phyloP scores from a whole-genome alignment of 2,329 filamentous ascomycete species.

The Drechslerella coelobrocha region DNA sequence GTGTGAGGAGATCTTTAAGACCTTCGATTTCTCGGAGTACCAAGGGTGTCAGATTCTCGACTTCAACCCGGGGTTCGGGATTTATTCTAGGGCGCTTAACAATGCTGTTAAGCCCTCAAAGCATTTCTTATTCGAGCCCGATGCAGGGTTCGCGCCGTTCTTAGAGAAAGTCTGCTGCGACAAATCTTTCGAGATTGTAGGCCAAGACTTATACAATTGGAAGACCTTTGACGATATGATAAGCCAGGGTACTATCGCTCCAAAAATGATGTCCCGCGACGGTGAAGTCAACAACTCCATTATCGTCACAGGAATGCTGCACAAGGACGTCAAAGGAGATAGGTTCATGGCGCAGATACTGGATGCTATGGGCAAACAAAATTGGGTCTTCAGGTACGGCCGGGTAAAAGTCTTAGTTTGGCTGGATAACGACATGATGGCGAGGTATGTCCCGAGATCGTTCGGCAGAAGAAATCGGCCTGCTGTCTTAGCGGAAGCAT shows the following conservation, averaged over 20 bases:
- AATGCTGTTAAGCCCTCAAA: slow-evolving; percentile 76
- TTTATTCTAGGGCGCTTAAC: slow-evolving; percentile 81
- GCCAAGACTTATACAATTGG: slow-evolving; percentile 68
- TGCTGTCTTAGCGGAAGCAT: slow-evolving; percentile 68
- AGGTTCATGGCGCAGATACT: slow-evolving; percentile 69
- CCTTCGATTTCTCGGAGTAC: slow-evolving; percentile 74
- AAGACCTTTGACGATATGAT: slow-evolving; percentile 67
- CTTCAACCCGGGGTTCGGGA: slow-evolving; percentile 77
- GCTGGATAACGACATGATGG: slow-evolving; percentile 69
- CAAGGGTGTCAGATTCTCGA: slow-evolving; percentile 85
- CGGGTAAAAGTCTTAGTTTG: slow-evolving; percentile 80
- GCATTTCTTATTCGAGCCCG: slow-evolving; percentile 82
- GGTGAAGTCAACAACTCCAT: slow-evolving; percentile 72
- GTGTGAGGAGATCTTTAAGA: slow-evolving; percentile 71
- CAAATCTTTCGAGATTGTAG: slow-evolving; percentile 62
- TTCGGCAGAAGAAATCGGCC: slow-evolving; percentile 66
- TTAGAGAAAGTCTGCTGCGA: slow-evolving; percentile 66
- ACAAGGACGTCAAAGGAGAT: slow-evolving; percentile 63
- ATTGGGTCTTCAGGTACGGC: slow-evolving; percentile 76
- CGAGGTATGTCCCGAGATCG: slow-evolving; percentile 67
- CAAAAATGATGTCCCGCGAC: slow-evolving; percentile 63
- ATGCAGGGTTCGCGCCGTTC: slow-evolving; percentile 67
- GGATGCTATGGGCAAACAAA: slow-evolving; percentile 65
- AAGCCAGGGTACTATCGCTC: slow-evolving; percentile 62
- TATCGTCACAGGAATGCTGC: slow-evolving; percentile 74